These are phyloP conservation scores for Lolium perenne DNA, from an alignment of 176 grass and related monocot species.

Conservation along the genomic window DNA sequence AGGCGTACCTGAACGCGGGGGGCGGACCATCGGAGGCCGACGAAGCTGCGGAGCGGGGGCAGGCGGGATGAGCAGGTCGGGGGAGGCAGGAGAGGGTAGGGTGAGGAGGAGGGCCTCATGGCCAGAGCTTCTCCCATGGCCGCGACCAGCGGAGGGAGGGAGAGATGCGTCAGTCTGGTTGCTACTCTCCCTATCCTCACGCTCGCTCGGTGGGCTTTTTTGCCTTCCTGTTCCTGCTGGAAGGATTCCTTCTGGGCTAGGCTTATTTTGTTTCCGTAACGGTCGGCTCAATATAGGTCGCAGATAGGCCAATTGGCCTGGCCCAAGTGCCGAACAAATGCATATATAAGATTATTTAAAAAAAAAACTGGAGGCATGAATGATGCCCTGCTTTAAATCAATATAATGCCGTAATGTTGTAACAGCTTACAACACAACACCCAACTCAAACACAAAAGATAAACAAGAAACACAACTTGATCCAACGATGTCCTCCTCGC, in stretches of 20 bases:
- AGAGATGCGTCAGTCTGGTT: not conserved
- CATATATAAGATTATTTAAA: too few species aligned
- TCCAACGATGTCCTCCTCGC: too few species aligned
- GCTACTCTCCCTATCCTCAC: not conserved
- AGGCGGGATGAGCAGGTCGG: conserved; percentile 30
- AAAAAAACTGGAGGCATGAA: too few species aligned
- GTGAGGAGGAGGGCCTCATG: conserved; percentile 35
- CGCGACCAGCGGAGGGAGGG: not conserved
- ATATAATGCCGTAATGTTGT: too few species aligned
- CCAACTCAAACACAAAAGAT: too few species aligned
- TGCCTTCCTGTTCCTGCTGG: not conserved
- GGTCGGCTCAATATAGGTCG: not conserved
- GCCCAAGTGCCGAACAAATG: not conserved
- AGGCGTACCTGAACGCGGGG: conserved; percentile 20
- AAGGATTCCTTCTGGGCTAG: not conserved
- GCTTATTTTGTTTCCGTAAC: not conserved
- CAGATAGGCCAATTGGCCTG: not conserved
- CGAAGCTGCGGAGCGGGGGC: conserved; percentile 32
- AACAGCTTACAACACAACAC: too few species aligned
- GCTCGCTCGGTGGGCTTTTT: not conserved
- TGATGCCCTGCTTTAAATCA: too few species aligned
- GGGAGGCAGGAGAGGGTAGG: conserved; percentile 40
- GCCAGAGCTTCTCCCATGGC: conserved; percentile 30
- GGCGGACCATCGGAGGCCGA: conserved; percentile 46
- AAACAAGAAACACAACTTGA: too few species aligned